Percentiles rank a stretch among this genome's conserved stretches.
phyloP scores from a whole-genome alignment of 192 early-diverging fungal species.

The Umbelopsis ramanniana region DNA sequence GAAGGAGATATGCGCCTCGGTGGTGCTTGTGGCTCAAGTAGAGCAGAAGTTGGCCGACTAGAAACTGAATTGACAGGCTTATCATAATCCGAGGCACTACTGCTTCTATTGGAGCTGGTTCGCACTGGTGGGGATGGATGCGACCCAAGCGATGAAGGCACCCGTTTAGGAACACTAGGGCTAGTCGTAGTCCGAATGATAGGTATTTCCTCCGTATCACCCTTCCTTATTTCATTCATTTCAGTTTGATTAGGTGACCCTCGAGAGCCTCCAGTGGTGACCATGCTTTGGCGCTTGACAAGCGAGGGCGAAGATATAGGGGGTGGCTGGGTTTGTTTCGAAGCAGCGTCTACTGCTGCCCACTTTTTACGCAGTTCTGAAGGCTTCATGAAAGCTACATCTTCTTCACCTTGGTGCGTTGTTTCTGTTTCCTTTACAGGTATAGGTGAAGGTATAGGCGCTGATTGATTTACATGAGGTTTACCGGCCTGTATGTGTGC shows the following conservation, averaged over 20 bases:
- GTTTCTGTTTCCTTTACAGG: not conserved
- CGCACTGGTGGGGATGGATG: not conserved
- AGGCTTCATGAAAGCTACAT: not conserved
- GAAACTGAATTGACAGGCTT: not conserved
- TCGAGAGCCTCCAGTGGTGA: not conserved
- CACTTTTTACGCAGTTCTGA: slow-evolving; percentile 17
- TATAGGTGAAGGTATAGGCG: not conserved
- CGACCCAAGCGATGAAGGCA: not conserved
- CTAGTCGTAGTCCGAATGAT: not conserved
- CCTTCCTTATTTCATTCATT: too few relatives aligned
- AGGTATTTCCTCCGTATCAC: not conserved
- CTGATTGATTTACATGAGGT: not conserved
- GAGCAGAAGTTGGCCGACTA: not conserved
- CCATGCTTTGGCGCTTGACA: not conserved
- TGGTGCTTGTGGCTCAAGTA: not conserved
- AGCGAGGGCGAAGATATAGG: not conserved
- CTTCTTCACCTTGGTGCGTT: not conserved
- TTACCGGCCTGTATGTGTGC: not conserved
- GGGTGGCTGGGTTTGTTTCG: not conserved
- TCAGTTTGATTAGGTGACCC: not conserved
- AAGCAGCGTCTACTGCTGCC: not conserved
- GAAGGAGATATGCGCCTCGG: not conserved
- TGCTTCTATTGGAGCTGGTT: not conserved
- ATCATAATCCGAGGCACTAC: too few relatives aligned
- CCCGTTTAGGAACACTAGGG: not conserved